Base-by-base conservation (phyloP, 495 filamentous ascomycete genomes). In the Talaromyces nanjingensis region DNA sequence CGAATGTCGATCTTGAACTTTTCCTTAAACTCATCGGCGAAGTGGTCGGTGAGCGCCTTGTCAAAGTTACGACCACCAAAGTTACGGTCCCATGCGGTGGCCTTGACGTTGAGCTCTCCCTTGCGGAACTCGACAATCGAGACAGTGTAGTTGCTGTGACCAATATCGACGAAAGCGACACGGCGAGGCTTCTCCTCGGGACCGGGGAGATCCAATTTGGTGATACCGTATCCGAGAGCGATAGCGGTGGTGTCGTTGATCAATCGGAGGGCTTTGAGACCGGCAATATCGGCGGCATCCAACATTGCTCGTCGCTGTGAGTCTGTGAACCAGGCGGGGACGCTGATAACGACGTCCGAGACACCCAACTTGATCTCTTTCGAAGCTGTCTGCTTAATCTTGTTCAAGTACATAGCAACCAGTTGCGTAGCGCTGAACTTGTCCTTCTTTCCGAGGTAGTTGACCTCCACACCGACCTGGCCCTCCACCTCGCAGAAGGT, bases 181-280 rank as follows among this genome's bases (percentile, higher is more conserved):
- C 94, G 84, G 64, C 91, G 86, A 65, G 94, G 92, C 84, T 94
- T 96, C 86, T 98, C 93, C 62, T 97, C 96, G 31, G 85, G 81
- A 20, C 81, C 77, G 64, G 94, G 94, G 24, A 99, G 87, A 74
- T 98, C 94, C 57, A 89, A 78, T 81, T 98, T 97, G 57, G 94
- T 98, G 79, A 99, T 98, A 76, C 94, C 96, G 69, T 91, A 99
- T 64, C 94, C 94, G 60, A 99, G 87, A 45, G 94, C 94, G 64
- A 91, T 92, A 62, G 94, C 94, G 53, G 94, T 98, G 62, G 93
- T 98, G 77, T 98, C 96, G 81, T 99, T 98, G 83, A 99, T 93
- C 58, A 99, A 82, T 65, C 96, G 86, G 66, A 99, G 86, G 6
- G 91, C 80, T 80, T 96, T 97, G 67, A 99, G 81, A 58, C 94